Evolutionary conservation across 2,329 filamentous ascomycete genomes (phyloP), one percentile per base, ranked within the genome.

Genomic region (Penicillium verrucosum): DNA sequence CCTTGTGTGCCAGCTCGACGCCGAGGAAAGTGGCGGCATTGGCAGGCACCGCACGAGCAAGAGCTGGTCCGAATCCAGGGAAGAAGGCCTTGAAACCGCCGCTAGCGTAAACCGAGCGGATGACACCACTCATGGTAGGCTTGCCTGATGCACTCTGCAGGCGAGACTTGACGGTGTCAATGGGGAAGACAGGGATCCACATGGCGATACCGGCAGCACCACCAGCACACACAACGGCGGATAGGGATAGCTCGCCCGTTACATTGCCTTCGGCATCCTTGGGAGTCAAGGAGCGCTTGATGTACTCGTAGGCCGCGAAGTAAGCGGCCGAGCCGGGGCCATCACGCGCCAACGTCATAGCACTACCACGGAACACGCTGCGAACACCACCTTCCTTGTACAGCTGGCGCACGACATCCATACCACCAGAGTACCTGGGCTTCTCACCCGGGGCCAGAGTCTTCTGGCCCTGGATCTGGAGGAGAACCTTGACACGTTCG

Each of bases 141-240:
- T 88, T 88, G 47, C 91, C 92, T 70, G 94, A 89, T 41, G 91
- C 91, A 42, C 90, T 96, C 82, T 99, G 94, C 72, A 99, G 78
- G 37, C 92, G 82, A 62, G 88, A 92, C 85, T 99, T 99, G 78
- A 99, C 87, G 0, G 94, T 99, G 71, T 99, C 94, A 62, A 99
- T 84, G 23, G 94, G 94, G 84, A 99, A 99, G 41, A 99, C 92
- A 52, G 94, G 92, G 65, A 97, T 94, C 94, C 94, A 99, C 94
- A 99, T 99, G 61, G 94, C 94, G 27, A 99, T 85, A 70, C 94
- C 94, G 0, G 94, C 94, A 4, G 88, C 89, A 61, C 90, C 94
- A 67, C 94, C 94, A 2, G 94, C 94, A 29, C 85, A 84, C 67
- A 92, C 90, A 56, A 99, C 84, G 11, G 94, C 94, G 2, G 85